Conservation (phyloP, 2,329 filamentous ascomycete species). For the Thermothelomyces thermophilus region DNA sequence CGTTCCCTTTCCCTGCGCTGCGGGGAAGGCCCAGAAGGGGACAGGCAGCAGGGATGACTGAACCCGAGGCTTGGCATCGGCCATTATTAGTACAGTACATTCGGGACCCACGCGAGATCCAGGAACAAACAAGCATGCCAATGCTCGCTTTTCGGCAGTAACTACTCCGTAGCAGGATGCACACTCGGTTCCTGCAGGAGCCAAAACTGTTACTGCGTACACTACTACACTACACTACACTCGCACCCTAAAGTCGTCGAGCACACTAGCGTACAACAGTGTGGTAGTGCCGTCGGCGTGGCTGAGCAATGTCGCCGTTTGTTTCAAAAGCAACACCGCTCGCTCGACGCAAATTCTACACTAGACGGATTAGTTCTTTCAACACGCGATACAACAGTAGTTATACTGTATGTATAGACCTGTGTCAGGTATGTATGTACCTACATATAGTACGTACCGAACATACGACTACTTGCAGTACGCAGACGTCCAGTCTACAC, state of each 20-base stretch:
- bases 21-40: conserved; percentile 5
- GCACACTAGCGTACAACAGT: too few species aligned
- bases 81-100: too few species aligned
- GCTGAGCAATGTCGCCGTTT: conserved; percentile 19
- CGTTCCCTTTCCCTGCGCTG: conserved; percentile 5
- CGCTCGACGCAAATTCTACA: background rate
- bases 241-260: too few species aligned
- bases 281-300: conserved; percentile 20
- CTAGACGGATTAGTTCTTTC: too few species aligned
- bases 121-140: conserved; percentile 9
- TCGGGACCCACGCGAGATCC: background rate
- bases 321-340: conserved; percentile 19
- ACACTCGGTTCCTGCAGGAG: too few species aligned
- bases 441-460: too few species aligned
- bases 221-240: background rate
- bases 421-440: too few species aligned
- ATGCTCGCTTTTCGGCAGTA: conserved; percentile 1
- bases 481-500: too few species aligned
- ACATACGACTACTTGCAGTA: too few species aligned
- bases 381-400: background rate
- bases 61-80: background rate
- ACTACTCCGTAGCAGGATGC: too few species aligned
- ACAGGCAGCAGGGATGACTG: background rate
- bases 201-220: too few species aligned
- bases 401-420: background rate